Conservation (phyloP, 768 basidiomycete species). For the Megacollybia marginata region DNA sequence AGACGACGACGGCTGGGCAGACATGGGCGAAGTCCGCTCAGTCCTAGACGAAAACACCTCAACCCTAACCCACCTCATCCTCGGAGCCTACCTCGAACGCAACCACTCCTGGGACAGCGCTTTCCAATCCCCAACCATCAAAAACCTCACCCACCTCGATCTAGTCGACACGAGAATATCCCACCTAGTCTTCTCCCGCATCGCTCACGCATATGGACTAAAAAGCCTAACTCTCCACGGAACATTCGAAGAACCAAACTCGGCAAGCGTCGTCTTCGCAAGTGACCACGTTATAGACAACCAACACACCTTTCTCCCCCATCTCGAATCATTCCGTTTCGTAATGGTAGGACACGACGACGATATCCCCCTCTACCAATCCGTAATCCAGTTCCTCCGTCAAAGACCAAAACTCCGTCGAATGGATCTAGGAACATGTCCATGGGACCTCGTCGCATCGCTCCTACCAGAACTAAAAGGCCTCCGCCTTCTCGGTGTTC, state of each 20-base stretch:
- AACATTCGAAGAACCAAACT: slow-evolving; percentile 50
- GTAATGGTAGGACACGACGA: slow-evolving; percentile 59
- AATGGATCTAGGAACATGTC: slow-evolving; percentile 58
- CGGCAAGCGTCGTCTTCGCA: slow-evolving; percentile 52
- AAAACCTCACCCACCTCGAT: slow-evolving; percentile 62
- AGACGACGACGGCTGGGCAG: slow-evolving; percentile 65
- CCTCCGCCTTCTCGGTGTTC: slow-evolving; percentile 50
- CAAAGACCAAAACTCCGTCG: slow-evolving; percentile 40
- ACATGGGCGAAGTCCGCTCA: slow-evolving; percentile 59
- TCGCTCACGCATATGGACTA: slow-evolving; percentile 54
- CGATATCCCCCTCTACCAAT: slow-evolving; percentile 41
- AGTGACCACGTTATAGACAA: slow-evolving; percentile 56
- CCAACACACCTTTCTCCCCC: slow-evolving; percentile 53
- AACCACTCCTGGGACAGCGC: slow-evolving; percentile 62
- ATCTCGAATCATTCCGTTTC: slow-evolving; percentile 57
- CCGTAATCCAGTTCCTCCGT: slow-evolving; percentile 47
- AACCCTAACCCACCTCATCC: slow-evolving; percentile 54
- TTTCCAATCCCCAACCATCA: slow-evolving; percentile 56
- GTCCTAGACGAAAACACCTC: slow-evolving; percentile 53
- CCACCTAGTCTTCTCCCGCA: slow-evolving; percentile 53
- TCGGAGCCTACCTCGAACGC: slow-evolving; percentile 62
- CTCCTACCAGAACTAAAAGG: slow-evolving; percentile 44
- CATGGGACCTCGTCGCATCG: slow-evolving; percentile 50
- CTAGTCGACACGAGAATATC: slow-evolving; percentile 66
- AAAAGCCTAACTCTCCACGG: slow-evolving; percentile 61